Conservation (phyloP, 805 yeast species). For the Schwanniomyces pseudopolymorphus region DNA sequence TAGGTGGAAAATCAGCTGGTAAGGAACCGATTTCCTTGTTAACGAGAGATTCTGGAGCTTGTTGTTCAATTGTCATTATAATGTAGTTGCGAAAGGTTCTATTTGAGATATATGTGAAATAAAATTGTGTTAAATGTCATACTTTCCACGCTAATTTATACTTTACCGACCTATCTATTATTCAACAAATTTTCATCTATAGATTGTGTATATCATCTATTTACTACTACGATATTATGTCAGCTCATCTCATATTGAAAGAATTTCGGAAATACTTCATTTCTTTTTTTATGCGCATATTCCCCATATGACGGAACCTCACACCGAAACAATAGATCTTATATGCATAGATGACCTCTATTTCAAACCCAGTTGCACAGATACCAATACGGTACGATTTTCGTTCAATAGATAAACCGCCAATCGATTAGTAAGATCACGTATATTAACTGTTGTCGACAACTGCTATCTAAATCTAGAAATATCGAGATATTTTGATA, state of each 20-base stretch:
- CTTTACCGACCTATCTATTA: neutral
- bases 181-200: neutral
- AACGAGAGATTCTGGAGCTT: slow-evolving; percentile 20
- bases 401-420: neutral
- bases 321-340: neutral
- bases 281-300: slow-evolving; percentile 1
- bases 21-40: slow-evolving; percentile 39
- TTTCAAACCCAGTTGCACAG: no score
- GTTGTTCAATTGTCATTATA: slow-evolving; percentile 24
- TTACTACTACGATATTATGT: neutral
- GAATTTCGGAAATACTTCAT: slow-evolving; percentile 4
- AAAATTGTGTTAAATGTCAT: neutral
- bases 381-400: neutral
- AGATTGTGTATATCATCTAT: neutral
- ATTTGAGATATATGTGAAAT: neutral
- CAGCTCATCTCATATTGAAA: neutral
- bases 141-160: neutral
- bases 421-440: neutral
- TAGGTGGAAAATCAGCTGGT: slow-evolving; percentile 35
- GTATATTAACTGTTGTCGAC: no score
- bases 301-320: neutral
- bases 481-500: no score
- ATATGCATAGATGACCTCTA: slow-evolving; percentile 6
- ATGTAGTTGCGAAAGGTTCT: neutral
- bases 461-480: no score